These are phyloP conservation scores for Fraxinus pennsylvanica DNA, from an alignment of 257 asterid species.

Conservation along the genomic window DNA sequence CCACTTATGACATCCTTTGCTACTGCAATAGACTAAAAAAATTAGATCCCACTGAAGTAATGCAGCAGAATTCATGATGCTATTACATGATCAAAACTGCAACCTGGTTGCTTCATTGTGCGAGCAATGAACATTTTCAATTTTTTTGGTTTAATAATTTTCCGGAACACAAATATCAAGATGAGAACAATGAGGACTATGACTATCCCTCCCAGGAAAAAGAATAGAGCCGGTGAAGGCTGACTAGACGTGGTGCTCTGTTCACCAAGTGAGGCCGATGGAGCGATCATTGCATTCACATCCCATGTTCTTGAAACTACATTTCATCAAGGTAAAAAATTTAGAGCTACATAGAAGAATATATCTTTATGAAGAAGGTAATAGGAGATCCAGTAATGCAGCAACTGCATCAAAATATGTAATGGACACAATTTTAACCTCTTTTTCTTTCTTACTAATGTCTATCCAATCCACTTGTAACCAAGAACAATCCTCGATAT, in stretches of 20 bases:
- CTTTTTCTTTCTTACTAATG: neutral
- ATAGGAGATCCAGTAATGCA: neutral
- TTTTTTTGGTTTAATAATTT: constrained; percentile 33
- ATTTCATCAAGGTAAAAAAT: neutral
- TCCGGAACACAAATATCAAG: constrained; percentile 44
- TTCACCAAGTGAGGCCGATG: constrained; percentile 36
- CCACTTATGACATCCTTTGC: constrained; percentile 48
- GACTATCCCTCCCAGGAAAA: constrained; percentile 57
- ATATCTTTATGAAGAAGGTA: neutral
- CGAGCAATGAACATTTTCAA: constrained; percentile 30
- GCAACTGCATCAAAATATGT: neutral
- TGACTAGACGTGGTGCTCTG: constrained; percentile 37
- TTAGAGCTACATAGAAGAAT: neutral
- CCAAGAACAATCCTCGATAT: neutral
- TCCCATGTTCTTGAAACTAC: constrained; percentile 19
- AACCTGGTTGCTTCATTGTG: constrained; percentile 44
- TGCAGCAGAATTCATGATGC: neutral
- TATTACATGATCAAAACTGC: neutral
- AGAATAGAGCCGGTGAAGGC: constrained; percentile 41
- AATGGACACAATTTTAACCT: neutral
- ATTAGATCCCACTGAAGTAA: neutral
- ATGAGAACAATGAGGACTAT: constrained; percentile 45
- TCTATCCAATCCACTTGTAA: too few relatives aligned
- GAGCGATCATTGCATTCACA: constrained; percentile 37
- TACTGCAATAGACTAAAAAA: constrained; percentile 42